Evolutionary conservation across 352 stramenopile genomes (phyloP).

Genomic region (Phytophthora multivora): DNA sequence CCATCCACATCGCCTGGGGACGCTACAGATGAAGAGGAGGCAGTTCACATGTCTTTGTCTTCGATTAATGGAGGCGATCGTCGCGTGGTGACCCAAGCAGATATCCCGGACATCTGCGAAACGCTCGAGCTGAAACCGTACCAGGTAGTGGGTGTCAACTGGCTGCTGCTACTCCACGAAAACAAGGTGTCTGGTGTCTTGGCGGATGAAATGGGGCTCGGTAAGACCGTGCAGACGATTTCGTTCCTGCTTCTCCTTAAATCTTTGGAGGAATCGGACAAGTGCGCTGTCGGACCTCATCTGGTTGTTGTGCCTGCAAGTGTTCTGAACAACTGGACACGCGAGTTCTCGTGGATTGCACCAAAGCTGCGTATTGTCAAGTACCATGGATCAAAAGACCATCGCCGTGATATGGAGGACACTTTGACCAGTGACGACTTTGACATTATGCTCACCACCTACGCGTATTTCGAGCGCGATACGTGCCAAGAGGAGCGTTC

Average conservation of each 20-base stretch:
- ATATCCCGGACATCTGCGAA: slow-evolving; percentile 73
- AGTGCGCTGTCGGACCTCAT: slow-evolving; percentile 67
- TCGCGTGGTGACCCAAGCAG: slow-evolving; percentile 64
- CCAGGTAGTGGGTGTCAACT: slow-evolving; percentile 86
- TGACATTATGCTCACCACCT: slow-evolving; percentile 91
- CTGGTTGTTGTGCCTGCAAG: slow-evolving; percentile 93
- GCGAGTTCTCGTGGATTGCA: slow-evolving; percentile 93
- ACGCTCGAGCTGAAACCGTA: slow-evolving; percentile 86
- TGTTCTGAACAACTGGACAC: slow-evolving; percentile 93
- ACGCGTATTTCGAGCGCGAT: slow-evolving; percentile 92
- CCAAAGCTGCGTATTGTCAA: slow-evolving; percentile 88
- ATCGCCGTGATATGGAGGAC: slow-evolving; percentile 62
- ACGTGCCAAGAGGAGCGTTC: slow-evolving; percentile 80
- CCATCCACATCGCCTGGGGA: slow-evolving; percentile 32
- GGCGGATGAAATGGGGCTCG: slow-evolving; percentile 92
- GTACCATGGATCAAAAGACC: slow-evolving; percentile 79
- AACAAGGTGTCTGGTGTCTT: slow-evolving; percentile 84
- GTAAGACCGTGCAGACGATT: slow-evolving; percentile 93
- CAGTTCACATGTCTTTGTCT: slow-evolving; percentile 62
- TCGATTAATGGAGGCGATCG: slow-evolving; percentile 45
- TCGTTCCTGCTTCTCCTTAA: slow-evolving; percentile 75
- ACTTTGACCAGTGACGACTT: slow-evolving; percentile 56
- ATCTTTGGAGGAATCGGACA: slow-evolving; percentile 33
- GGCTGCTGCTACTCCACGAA: slow-evolving; percentile 75
- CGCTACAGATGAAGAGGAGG: slow-evolving; percentile 53